Conservation (phyloP, 345 rosid species). For the Eutrema heterophyllum region DNA sequence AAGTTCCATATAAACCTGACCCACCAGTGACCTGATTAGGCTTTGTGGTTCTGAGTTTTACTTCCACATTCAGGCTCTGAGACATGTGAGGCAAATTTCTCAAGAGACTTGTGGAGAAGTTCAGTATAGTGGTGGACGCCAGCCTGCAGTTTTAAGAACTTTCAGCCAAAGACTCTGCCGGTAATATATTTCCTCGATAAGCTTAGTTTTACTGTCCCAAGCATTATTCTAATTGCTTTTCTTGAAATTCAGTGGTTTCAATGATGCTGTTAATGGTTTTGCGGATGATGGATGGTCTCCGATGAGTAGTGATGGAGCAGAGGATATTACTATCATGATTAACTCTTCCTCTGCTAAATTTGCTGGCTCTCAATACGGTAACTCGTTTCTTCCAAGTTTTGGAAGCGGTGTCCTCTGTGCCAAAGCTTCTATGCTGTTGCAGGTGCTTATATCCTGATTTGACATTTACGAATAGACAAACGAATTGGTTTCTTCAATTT, state of each 20-base stretch:
- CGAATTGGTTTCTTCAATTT: not conserved
- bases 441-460: constrained; percentile 41
- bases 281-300: constrained; percentile 96
- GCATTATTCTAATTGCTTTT: not conserved
- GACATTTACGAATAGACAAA: not conserved
- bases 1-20: constrained; percentile 14
- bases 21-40: not conserved
- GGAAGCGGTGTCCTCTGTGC: constrained; percentile 96
- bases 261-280: constrained; percentile 93
- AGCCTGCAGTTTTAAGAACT: constrained; percentile 91
- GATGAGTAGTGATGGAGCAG: constrained; percentile 74
- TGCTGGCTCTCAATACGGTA: constrained; percentile 56
- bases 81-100: constrained; percentile 83
- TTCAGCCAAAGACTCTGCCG: constrained; percentile 91
- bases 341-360: constrained; percentile 74
- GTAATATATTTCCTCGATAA: constrained; percentile 25
- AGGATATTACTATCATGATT: constrained; percentile 77
- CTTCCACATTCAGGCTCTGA: constrained; percentile 55
- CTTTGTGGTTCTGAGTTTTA: not conserved
- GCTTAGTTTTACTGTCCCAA: not conserved
- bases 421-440: constrained; percentile 91
- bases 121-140: constrained; percentile 90
- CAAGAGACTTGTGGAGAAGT: constrained; percentile 92
- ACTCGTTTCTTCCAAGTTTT: constrained; percentile 59
- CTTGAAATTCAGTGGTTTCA: constrained; percentile 67